Base-by-base conservation (phyloP, 2,329 filamentous ascomycete genomes). In the Colletotrichum tanaceti region DNA sequence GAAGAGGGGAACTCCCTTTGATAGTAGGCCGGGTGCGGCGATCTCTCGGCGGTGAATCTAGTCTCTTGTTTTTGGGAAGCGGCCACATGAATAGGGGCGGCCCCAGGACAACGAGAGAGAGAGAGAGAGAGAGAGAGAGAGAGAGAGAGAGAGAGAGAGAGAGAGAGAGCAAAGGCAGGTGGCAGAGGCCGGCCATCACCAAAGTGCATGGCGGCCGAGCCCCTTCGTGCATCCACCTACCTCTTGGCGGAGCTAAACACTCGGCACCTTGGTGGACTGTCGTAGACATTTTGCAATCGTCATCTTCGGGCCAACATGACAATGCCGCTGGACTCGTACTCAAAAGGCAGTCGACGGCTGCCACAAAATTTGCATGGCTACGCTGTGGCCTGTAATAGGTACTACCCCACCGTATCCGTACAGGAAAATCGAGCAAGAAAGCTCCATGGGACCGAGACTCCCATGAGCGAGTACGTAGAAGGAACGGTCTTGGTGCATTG, bases 1-100 rank as follows among this genome's bases (percentile, higher is more conserved):
- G 28, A 24, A 28, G 14, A 55, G 38, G 52, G 35, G 52, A 55
- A n/a, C 16, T 10, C 20, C 32, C 50, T 4, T 53, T 38, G 54
- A 14, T 39, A 39, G 43, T 39, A 39, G 43, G 47, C 62, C 24
- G 47, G 62, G 44, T 50, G 54, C 62, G 47, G 24, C 18, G 14
- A 32, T 10, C 9, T 35, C 54, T 63, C 41, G 24, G 46, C 58
- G 58, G 18, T 47, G 38, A 20, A 46, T 46, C 41, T 32, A 16
- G 41, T n/a, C 16, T 22, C 28, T 63, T n/a, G 43, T 22, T 3
- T 32, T 49, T 22, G 22, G 41, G 24, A 63, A 16, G 28, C 14
- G 14, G 35, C 20, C 44, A 18, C 7, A 38, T 14, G 22, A 44
- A 22, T 41, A 38, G 47, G n/a, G 24, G 9, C 53, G 28, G 28